Conservation (phyloP, 768 basidiomycete genomes). For the Clitopilus hobsonii region DNA sequence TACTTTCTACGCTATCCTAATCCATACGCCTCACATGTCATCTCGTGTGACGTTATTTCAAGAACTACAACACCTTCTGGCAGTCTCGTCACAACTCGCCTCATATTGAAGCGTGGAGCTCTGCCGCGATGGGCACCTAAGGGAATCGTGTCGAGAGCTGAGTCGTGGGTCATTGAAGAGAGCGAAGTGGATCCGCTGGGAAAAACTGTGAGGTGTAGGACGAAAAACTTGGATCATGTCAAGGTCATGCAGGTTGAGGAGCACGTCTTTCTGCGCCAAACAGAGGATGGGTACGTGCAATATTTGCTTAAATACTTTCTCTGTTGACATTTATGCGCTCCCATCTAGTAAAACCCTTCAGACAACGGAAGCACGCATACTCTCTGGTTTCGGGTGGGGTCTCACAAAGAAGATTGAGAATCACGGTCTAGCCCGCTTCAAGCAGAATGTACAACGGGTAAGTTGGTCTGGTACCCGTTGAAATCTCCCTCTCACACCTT, state of each 20-base stretch:
- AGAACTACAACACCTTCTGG: slow-evolving; percentile 71
- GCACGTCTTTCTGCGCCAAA: slow-evolving; percentile 65
- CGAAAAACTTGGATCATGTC: slow-evolving; percentile 90
- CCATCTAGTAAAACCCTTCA: slow-evolving; percentile 68
- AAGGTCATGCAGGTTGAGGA: slow-evolving; percentile 94
- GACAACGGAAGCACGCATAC: slow-evolving; percentile 79
- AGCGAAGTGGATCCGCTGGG: slow-evolving; percentile 88
- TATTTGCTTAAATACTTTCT: not conserved
- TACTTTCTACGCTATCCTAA: slow-evolving; percentile 96
- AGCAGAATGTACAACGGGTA: slow-evolving; percentile 82
- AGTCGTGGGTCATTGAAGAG: slow-evolving; percentile 94
- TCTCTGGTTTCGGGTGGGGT: slow-evolving; percentile 90
- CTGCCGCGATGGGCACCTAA: slow-evolving; percentile 88
- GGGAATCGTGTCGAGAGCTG: slow-evolving; percentile 77
- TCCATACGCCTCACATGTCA: slow-evolving; percentile 88
- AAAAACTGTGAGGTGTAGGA: slow-evolving; percentile 70
- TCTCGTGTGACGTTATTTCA: slow-evolving; percentile 94
- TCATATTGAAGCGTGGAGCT: slow-evolving; percentile 90
- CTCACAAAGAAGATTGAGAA: slow-evolving; percentile 84
- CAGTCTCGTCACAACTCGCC: slow-evolving; percentile 77
- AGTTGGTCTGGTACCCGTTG: slow-evolving; percentile 18
- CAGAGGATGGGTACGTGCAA: slow-evolving; percentile 58
- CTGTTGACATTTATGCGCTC: not conserved
- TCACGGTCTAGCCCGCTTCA: slow-evolving; percentile 80
- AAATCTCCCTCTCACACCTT: not conserved